Evolutionary conservation across 345 rosid genomes (phyloP).

Genomic region (Chamaenerion angustifolium): DNA sequence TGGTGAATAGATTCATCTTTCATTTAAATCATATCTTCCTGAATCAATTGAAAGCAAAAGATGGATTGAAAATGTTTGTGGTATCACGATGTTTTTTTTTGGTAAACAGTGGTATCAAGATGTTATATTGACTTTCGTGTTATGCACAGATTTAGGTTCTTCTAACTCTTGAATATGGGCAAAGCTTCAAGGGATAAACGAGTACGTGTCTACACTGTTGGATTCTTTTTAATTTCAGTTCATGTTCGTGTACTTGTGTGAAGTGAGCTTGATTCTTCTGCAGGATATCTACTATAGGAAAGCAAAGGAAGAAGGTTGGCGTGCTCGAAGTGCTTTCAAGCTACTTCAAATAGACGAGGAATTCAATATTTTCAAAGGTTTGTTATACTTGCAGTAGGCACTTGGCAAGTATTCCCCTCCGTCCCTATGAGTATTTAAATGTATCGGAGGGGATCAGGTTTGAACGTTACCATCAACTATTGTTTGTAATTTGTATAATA

Average conservation of each 20-base stretch:
- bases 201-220: slow-evolving; percentile 22
- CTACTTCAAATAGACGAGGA: slow-evolving; percentile 93
- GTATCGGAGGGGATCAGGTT: too few relatives aligned
- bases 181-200: slow-evolving; percentile 90
- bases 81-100: not conserved
- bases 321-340: slow-evolving; percentile 94
- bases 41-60: too few relatives aligned
- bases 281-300: slow-evolving; percentile 88
- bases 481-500: too few relatives aligned
- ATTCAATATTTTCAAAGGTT: slow-evolving; percentile 88
- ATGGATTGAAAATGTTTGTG: not conserved
- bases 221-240: not conserved
- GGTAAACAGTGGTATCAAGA: not conserved
- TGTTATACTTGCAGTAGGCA: not conserved
- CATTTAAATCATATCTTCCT: too few relatives aligned
- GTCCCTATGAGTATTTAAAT: not conserved
- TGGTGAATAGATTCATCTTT: too few relatives aligned
- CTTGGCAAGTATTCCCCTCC: not conserved
- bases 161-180: slow-evolving; percentile 47
- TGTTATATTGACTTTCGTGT: not conserved
- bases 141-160: not conserved
- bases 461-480: too few relatives aligned
- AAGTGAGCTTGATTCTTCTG: slow-evolving; percentile 6
- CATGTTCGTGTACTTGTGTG: not conserved
- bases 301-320: slow-evolving; percentile 99